Base-by-base conservation (phyloP, 768 basidiomycete genomes). In the Rhodotorula kratochvilovae region DNA sequence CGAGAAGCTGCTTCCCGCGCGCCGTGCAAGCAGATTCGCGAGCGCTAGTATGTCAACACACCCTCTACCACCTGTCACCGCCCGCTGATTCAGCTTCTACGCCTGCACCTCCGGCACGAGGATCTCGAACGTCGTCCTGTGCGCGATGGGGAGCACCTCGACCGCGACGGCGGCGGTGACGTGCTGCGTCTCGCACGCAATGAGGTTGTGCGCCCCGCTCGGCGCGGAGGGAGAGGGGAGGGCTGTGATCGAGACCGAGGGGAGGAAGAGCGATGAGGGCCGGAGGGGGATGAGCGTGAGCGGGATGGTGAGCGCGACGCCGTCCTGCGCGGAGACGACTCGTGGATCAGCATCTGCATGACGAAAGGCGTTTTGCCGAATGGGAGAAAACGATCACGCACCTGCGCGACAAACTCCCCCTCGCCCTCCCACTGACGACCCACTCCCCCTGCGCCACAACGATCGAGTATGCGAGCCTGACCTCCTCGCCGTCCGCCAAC, bases 381-480 rank as follows among this genome's bases (percentile, higher is more conserved):
- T n/a, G n/a, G n/a, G n/a, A n/a, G n/a, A n/a, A n/a, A n/a, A n/a
- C n/a, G n/a, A n/a, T n/a, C 65, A 19, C 87, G 63, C 77, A 90
- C 94, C 81, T 82, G 84, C 5, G 89, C 90, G 27, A 84, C 64
- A 76, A 91, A 94, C 75, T 90, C 89, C 1, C 92, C 93, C 89
- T 86, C 81, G 93, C 95, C 53, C 85, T 84, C 16, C 94, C 94
- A 70, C 91, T 90, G 16, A 97, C 86, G 6, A 96, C 83, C 94
- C 94, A 97, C 60, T 86, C 87, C 27, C 87, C 84, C 80, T 87
- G 84, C 74, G 92, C 90, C 67, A 90, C 87, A 25, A 74, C 57
- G 17, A 96, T 83, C 73, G 93, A 90, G 77, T 89, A 97, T 11
- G 46, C 21, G 3, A 74, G 46, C 6, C 43, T n/a, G 15, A 59